Base-by-base conservation (phyloP, 257 asterid species). In the Fraxinus anomala region DNA sequence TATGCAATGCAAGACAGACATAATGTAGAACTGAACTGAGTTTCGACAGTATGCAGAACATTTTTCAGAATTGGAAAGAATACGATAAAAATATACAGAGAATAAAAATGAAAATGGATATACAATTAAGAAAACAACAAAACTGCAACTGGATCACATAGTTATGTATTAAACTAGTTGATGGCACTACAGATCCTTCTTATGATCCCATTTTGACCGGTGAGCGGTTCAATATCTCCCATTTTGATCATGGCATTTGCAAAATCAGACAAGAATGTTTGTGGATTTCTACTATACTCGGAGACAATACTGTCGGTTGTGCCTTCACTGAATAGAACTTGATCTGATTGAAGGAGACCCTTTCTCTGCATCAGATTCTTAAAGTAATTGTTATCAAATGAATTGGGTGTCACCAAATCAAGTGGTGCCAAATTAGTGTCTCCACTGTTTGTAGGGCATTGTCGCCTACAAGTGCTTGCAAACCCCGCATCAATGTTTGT, bases 311-410 rank as follows among this genome's bases (percentile, higher is more conserved):
- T 3, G 63, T 68, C 76, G 0, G 88, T 81, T 0, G 83, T 17
- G 0, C 72, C 71, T 13, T 82, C 85, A 12, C 68, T 82, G 39
- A 80, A 13, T 7, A 86, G 85, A 6, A 81, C 33, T 72, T 86
- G 91, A 28, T 88, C 88, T 14, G 89, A 86, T 39, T 80, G 86
- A 49, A 88, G 86, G 24, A 88, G 83, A 4, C 88, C 91, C 79
- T 49, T 88, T 36, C 79, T 37, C 21, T 70, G 82, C 1, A 75
- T n/a, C 67, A 88, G 12, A 9, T 88, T 86, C 51, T 73, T 71
- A 21, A 30, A 86, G 70, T 88, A 88, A 67, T 84, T 88, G 79
- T 85, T 80, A 76, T 84, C 91, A 34, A 88, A 88, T 0, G 87
- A 75, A 72, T 80, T 79, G 0, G 90, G 89, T 2, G 89, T 86